Evolutionary conservation across 192 early-diverging fungal genomes (phyloP), one percentile per base, ranked within the genome.

Genomic region (Rhizoclosmatium globosum): DNA sequence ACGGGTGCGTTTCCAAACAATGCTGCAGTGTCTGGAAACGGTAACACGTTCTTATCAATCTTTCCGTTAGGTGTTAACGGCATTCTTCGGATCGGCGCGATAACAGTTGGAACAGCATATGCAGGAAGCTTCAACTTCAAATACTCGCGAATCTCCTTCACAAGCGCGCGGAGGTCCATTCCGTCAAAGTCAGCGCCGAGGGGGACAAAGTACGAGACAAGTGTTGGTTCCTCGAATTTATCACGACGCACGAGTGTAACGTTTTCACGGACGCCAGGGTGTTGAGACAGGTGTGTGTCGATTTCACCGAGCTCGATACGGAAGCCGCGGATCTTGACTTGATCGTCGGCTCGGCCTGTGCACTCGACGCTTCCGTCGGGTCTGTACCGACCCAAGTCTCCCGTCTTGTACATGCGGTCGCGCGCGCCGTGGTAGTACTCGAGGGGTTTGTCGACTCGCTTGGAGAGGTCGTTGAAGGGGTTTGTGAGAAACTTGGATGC

Each of bases 261-360:
- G 80, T 98, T 99, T 85, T 98, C 97, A 64, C 97, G 92, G 59
- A 99, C 92, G 47, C 92, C 80, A 39, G 95, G 91, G 81, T 96
- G 94, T 85, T 98, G 95, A 61, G 92, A 93, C 69, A 99, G 89
- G 82, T 96, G 95, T 48, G 96, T 98, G 80, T 99, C 96, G 79
- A 99, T 98, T 87, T 99, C 98, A 72, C 95, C 95, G 66, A 99
- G 87, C 88, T 99, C 98, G 58, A 99, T 99, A 72, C 98, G 91
- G 93, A 98, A 98, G 44, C 98, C 98, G 82, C 97, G 96, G 82
- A 99, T 98, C 92, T 99, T 99, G 83, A 99, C 95, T 81, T 99
- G 97, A 83, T 99, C 96, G 86, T 99, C 98, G 13, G 95, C 95
- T 71, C 98, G 92, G 39, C 98, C 98, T 57, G 91, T 94, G 86